Percentiles rank a stretch among this genome's conserved stretches.
Conservation (phyloP, 139 green algal species). For the Auxenochlorella pyrenoidosa region DNA sequence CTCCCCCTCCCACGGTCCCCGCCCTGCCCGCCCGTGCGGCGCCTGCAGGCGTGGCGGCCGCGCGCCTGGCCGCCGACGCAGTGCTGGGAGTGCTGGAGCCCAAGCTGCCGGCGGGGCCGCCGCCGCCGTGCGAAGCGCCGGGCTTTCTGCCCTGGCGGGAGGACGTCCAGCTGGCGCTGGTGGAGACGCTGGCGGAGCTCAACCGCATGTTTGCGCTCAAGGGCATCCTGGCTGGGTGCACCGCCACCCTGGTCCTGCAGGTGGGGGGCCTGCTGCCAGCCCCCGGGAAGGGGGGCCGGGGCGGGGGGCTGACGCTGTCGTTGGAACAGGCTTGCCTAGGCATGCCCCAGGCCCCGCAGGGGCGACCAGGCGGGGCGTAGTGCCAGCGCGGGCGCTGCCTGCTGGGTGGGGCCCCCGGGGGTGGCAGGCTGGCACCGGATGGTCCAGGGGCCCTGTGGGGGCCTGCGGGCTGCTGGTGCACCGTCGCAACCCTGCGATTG, state of each 20-base stretch:
- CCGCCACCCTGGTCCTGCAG: slow-evolving; percentile 66
- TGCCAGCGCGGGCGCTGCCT: too few species aligned
- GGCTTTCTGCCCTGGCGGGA: slow-evolving; percentile 11
- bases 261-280: not conserved
- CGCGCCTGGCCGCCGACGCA: slow-evolving; percentile 32
- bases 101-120: slow-evolving; percentile 32
- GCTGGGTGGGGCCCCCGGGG: too few species aligned
- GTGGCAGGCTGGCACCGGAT: too few species aligned
- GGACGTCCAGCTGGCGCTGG: slow-evolving; percentile 57
- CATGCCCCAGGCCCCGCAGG: too few species aligned
- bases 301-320: too few species aligned
- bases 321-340: too few species aligned
- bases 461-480: too few species aligned
- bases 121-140: not conserved
- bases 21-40: too few species aligned
- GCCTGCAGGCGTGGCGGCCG: slow-evolving; percentile 35
- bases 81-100: slow-evolving; percentile 34
- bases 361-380: too few species aligned
- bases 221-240: slow-evolving; percentile 58
- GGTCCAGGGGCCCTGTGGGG: too few species aligned
- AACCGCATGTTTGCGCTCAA: slow-evolving; percentile 53
- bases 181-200: slow-evolving; percentile 43
- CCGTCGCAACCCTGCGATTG: too few species aligned
- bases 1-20: too few species aligned
- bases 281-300: not conserved